Evolutionary conservation across 2,329 filamentous ascomycete genomes (phyloP).

Genomic region (Clonostachys rhizophaga): DNA sequence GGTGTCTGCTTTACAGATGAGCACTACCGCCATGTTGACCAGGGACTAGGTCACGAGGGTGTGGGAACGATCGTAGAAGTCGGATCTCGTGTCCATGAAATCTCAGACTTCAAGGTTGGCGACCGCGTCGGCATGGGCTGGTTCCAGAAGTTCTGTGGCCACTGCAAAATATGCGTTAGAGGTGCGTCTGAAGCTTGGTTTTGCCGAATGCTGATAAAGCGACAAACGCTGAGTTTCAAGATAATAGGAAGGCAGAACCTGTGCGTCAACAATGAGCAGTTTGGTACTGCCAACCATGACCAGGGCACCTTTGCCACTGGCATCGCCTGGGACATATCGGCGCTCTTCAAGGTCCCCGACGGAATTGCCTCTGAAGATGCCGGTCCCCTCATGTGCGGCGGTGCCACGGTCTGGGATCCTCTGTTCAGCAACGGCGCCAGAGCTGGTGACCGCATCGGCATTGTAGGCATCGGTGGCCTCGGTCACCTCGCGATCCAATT

Average conservation of each 20-base stretch:
- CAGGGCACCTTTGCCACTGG: constrained; percentile 36
- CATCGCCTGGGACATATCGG: constrained; percentile 35
- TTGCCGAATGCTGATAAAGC: too few relatives aligned
- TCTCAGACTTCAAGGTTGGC: constrained; percentile 44
- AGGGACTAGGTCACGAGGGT: constrained; percentile 59
- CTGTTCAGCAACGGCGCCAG: constrained; percentile 62
- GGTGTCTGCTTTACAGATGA: constrained; percentile 16
- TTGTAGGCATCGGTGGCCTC: constrained; percentile 51
- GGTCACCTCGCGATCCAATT: constrained; percentile 26
- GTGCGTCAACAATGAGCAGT: constrained; percentile 25
- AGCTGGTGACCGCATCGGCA: constrained; percentile 66
- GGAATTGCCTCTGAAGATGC: constrained; percentile 22
- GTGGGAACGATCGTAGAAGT: constrained; percentile 34
- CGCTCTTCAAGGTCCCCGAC: constrained; percentile 35
- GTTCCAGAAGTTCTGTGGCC: constrained; percentile 17
- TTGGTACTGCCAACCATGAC: constrained; percentile 24
- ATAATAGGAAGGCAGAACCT: constrained; percentile 25
- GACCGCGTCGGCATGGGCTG: constrained; percentile 57
- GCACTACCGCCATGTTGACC: constrained; percentile 39
- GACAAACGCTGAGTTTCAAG: not conserved
- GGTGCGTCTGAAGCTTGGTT: not conserved
- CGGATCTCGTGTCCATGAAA: not conserved
- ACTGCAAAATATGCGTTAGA: constrained; percentile 27
- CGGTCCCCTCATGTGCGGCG: constrained; percentile 64
- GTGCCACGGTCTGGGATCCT: constrained; percentile 65